Conservation (phyloP, 2,329 filamentous ascomycete species). For the Ophiostoma triangulosporum region DNA sequence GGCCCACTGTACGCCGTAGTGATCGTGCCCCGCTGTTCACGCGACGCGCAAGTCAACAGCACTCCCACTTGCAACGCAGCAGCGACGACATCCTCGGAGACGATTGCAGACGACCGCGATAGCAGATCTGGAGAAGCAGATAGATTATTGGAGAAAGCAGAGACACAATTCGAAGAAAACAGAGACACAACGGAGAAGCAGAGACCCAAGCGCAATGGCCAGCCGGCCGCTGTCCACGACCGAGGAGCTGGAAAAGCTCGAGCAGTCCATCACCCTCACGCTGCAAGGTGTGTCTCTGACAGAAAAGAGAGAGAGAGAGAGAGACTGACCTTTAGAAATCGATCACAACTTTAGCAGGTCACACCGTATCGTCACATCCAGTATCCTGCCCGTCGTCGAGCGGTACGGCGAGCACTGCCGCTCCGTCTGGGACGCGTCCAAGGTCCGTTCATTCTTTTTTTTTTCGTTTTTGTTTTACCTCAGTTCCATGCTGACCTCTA, state of each 20-base stretch:
- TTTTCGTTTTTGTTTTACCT: neutral
- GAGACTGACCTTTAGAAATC: constrained; percentile 59
- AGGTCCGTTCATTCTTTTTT: constrained; percentile 37
- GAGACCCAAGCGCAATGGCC: constrained; percentile 14
- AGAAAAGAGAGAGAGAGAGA: no score
- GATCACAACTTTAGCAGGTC: constrained; percentile 97
- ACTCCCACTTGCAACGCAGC: no score
- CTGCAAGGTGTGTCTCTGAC: constrained; percentile 55
- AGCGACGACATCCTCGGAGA: no score
- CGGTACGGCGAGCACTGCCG: constrained; percentile 90
- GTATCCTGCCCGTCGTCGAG: constrained; percentile 84
- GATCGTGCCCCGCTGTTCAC: no score
- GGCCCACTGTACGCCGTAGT: no score
- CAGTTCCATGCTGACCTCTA: constrained; percentile 22
- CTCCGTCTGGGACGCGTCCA: constrained; percentile 92
- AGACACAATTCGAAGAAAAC: no score
- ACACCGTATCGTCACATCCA: constrained; percentile 88
- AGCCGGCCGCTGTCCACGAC: constrained; percentile 59
- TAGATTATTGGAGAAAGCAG: no score
- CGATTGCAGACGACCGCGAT: no score
- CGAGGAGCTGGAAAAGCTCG: constrained; percentile 88
- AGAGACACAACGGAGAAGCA: neutral
- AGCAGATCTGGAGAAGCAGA: no score
- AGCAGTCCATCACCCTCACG: constrained; percentile 92
- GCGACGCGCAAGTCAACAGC: no score